Conservation (phyloP, 2,329 filamentous ascomycete genomes). For the Penicillium digitatum region DNA sequence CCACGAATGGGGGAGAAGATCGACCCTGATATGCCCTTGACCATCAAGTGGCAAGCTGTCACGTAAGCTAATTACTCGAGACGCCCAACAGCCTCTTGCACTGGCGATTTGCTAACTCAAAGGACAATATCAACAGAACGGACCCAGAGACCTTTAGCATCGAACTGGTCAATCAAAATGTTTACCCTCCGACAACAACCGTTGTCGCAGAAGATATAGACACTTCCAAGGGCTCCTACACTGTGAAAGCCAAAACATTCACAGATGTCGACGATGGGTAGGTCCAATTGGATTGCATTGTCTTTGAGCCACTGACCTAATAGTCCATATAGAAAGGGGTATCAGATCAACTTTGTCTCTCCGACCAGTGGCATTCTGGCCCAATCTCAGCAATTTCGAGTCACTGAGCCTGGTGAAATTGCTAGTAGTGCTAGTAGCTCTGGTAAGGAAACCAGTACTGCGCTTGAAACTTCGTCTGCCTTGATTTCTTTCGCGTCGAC, state of each 20-base stretch:
- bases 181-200: constrained; percentile 33
- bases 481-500: constrained; percentile 19
- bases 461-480: constrained; percentile 26
- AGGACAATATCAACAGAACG: constrained; percentile 27
- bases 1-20: constrained; percentile 33
- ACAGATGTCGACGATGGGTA: constrained; percentile 25
- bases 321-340: constrained; percentile 28
- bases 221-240: constrained; percentile 34
- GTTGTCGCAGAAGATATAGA: constrained; percentile 37
- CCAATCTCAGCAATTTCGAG: constrained; percentile 38
- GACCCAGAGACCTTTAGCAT: constrained; percentile 42
- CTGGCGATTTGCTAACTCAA: neutral
- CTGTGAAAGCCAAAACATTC: constrained; percentile 30
- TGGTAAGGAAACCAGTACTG: constrained; percentile 26
- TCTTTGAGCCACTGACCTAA: neutral
- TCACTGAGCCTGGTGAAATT: constrained; percentile 21
- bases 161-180: constrained; percentile 41
- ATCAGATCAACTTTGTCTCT: constrained; percentile 44
- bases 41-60: constrained; percentile 41
- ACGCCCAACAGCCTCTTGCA: neutral
- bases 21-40: constrained; percentile 37
- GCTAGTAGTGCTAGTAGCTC: constrained; percentile 18
- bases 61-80: constrained; percentile 22
- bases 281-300: neutral
- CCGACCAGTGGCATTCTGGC: constrained; percentile 40